Evolutionary conservation across 768 basidiomycete species (phyloP), one percentile per base, ranked within the genome.

Genomic region (Collybia nuda): DNA sequence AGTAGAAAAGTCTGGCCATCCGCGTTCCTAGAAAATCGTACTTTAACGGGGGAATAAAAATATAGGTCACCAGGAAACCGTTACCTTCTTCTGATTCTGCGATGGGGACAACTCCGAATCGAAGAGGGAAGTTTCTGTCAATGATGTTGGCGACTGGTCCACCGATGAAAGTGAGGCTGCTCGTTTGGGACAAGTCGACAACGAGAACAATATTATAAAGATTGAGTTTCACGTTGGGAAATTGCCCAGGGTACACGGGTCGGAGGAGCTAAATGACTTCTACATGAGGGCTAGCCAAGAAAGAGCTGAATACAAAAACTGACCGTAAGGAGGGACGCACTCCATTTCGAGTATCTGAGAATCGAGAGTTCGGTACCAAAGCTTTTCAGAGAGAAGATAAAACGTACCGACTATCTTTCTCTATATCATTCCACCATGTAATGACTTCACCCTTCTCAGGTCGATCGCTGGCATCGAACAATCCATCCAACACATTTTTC

Each of bases 381-480:
- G 40, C 14, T 22, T 4, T 5, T 28, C n/a, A 37, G 1, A 32
- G 15, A 45, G n/a, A 35, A 5, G 51, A 53, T 56, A 60, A 64
- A 1, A 60, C 73, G 52, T 70, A 92, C 75, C 84, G 75, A 36
- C 69, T 73, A 66, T 98, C 97, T 55, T 82, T 88, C 70, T 91
- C 87, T 17, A 98, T 67, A 62, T 99, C 86, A 65, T 98, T 99
- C 86, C 88, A 90, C 82, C 90, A 98, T 0, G 85, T 62, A 35
- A 95, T 77, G 3, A 88, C 76, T 29, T 70, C 76, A 0, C 86
- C 92, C 1, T 80, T 91, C 63, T 99, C 97, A 2, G 63, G 60
- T 15, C 90, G 74, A 67, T 99, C 96, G 51, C 89, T 93, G 1
- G 93, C 88, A 66, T 98, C 97, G 50, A 96, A 87, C n/a, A 97